These are phyloP conservation scores for Cladosporium sp. DNA, from an alignment of 2,329 filamentous ascomycete species.

Conservation along the genomic window DNA sequence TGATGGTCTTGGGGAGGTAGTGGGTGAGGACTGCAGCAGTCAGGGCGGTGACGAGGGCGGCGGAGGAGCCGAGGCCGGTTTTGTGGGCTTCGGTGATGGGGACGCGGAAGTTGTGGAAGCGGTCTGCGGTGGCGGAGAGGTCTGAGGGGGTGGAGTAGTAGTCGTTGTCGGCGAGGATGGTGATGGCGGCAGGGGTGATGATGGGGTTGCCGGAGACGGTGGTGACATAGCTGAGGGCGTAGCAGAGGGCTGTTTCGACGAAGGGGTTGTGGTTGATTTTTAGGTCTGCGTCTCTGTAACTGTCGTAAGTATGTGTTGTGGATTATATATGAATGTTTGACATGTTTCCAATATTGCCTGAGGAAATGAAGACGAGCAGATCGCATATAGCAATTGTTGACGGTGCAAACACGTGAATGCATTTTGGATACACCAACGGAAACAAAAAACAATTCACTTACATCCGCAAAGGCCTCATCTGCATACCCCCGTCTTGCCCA, in stretches of 20 bases:
- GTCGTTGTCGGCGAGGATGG: slow-evolving; percentile 90
- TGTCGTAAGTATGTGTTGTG: neutral
- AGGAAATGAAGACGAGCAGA: neutral
- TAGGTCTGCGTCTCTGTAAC: slow-evolving; percentile 38
- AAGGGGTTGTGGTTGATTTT: slow-evolving; percentile 71
- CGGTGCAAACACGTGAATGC: neutral
- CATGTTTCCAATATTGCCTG: neutral
- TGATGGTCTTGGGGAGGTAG: slow-evolving; percentile 65
- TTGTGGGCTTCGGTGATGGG: slow-evolving; percentile 81
- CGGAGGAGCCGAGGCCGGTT: slow-evolving; percentile 92
- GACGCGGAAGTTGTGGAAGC: slow-evolving; percentile 77
- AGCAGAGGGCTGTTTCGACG: slow-evolving; percentile 86
- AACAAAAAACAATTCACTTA: slow-evolving; percentile 53
- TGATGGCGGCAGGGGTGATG: slow-evolving; percentile 71
- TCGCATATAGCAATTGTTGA: neutral
- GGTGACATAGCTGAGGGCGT: slow-evolving; percentile 79
- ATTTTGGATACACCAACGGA: neutral
- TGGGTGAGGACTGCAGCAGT: slow-evolving; percentile 74
- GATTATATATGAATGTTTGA: neutral
- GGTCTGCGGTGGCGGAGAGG: slow-evolving; percentile 38
- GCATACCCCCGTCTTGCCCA: slow-evolving; percentile 73
- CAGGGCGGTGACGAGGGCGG: slow-evolving; percentile 86
- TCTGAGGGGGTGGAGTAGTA: slow-evolving; percentile 79
- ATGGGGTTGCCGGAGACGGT: slow-evolving; percentile 46
- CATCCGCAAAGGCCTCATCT: slow-evolving; percentile 76